phyloP scores from a whole-genome alignment of 2,329 filamentous ascomycete genomes.

The Neoarthrinium moseri region DNA sequence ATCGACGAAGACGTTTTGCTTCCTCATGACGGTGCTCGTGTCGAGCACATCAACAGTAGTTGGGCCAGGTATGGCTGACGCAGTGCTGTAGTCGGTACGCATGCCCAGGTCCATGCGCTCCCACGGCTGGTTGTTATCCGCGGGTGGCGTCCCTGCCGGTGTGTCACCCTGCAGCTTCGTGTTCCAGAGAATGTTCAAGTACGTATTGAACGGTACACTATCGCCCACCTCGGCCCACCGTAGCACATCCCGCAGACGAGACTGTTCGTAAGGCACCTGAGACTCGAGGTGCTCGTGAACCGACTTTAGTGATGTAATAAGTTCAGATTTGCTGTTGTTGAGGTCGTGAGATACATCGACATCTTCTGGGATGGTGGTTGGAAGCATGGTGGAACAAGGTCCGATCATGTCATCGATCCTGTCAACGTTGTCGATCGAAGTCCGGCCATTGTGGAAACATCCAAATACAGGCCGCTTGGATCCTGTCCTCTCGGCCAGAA shows the following conservation, averaged over 20 bases:
- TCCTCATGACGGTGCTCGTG: slow-evolving; percentile 3
- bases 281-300: slow-evolving; percentile 10
- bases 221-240: slow-evolving; percentile 6
- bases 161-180: slow-evolving; percentile 3
- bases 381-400: slow-evolving; percentile 14
- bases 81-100: slow-evolving; percentile 12
- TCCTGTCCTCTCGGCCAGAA: slow-evolving; percentile 10
- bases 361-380: slow-evolving; percentile 9
- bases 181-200: slow-evolving; percentile 14
- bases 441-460: slow-evolving; percentile 11
- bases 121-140: slow-evolving; percentile 2
- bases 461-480: slow-evolving; percentile 10
- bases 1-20: slow-evolving; percentile 12
- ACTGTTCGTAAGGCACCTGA: slow-evolving; percentile 13
- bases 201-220: slow-evolving; percentile 13
- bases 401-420: slow-evolving; percentile 9
- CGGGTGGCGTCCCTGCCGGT: neutral
- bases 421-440: slow-evolving; percentile 6
- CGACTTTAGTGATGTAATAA: slow-evolving; percentile 3
- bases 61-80: slow-evolving; percentile 6
- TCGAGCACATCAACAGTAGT: slow-evolving; percentile 11
- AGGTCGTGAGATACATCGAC: slow-evolving; percentile 3
- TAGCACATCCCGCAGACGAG: slow-evolving; percentile 12
- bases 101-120: slow-evolving; percentile 12
- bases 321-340: slow-evolving; percentile 5